phyloP scores from a whole-genome alignment of 495 filamentous ascomycete species.

The Emericellopsis terricola region DNA sequence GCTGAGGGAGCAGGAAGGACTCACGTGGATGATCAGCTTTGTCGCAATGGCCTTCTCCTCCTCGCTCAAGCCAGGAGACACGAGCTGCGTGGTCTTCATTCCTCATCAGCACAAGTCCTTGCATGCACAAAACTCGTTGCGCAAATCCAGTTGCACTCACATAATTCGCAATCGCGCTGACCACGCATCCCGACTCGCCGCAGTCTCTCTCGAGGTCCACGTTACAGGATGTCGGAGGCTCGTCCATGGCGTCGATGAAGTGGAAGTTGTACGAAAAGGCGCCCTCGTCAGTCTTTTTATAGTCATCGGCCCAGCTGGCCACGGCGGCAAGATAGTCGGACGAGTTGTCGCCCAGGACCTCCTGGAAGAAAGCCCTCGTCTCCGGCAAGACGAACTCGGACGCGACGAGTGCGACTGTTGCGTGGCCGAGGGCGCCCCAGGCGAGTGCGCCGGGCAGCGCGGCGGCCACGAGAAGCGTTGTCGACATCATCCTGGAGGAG shows the following conservation, averaged over 20 bases:
- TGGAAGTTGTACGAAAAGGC: constrained; percentile 35
- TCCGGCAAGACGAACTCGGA: constrained; percentile 27
- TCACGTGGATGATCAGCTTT: constrained; percentile 12
- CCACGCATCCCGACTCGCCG: constrained; percentile 33
- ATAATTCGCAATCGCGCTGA: constrained; percentile 46
- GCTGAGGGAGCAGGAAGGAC: no score
- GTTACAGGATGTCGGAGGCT: constrained; percentile 38
- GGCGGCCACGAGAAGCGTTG: no score
- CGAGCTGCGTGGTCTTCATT: no score
- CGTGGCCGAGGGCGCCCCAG: constrained; percentile 42
- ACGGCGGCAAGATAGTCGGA: constrained; percentile 37
- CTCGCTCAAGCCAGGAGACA: no score
- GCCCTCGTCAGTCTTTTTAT: constrained; percentile 33
- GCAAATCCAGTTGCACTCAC: no score
- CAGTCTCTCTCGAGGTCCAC: constrained; percentile 42
- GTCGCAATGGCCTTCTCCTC: constrained; percentile 6
- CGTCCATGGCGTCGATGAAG: constrained; percentile 47
- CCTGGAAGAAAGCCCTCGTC: constrained; percentile 20
- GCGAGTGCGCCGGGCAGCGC: constrained; percentile 10
- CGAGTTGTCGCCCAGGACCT: constrained; percentile 27
- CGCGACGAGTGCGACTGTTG: constrained; percentile 36
- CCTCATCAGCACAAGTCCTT: no score
- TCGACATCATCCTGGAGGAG: no score
- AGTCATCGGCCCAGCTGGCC: constrained; percentile 45
- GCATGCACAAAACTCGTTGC: no score